Percentiles rank a stretch among this genome's conserved stretches.
These are phyloP conservation scores for Antrodiella citrinella DNA, from an alignment of 768 basidiomycete species.

Conservation along the genomic window DNA sequence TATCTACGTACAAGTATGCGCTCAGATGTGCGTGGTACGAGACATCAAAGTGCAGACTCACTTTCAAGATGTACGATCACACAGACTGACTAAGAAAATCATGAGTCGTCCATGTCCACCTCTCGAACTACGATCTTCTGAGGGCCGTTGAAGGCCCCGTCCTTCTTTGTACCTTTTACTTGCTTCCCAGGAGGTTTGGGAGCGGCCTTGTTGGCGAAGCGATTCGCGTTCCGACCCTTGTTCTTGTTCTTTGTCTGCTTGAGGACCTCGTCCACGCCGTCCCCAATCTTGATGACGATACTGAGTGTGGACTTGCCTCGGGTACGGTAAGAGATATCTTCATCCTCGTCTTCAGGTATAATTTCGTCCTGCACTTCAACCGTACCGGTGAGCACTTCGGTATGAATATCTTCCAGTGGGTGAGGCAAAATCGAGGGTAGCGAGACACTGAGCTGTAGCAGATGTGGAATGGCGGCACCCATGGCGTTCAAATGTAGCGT, in stretches of 20 bases:
- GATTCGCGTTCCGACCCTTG: constrained; percentile 6
- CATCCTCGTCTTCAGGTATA: constrained; percentile 64
- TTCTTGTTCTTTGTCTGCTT: constrained; percentile 7
- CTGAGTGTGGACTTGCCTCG: constrained; percentile 65
- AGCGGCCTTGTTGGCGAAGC: not conserved
- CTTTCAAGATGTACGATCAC: too few relatives aligned
- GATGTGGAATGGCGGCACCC: constrained; percentile 85
- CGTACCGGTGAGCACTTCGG: constrained; percentile 59
- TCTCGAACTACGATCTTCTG: constrained; percentile 13
- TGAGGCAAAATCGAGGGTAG: constrained; percentile 70
- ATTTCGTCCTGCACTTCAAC: constrained; percentile 75
- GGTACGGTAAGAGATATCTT: constrained; percentile 53
- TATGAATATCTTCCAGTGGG: constrained; percentile 49
- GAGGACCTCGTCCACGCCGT: constrained; percentile 41
- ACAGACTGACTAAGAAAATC: too few relatives aligned
- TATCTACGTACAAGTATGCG: too few relatives aligned
- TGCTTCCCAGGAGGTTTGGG: not conserved
- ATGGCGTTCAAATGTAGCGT: constrained; percentile 71
- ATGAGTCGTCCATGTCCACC: constrained; percentile 14
- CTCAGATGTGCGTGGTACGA: too few relatives aligned
- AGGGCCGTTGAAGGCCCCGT: not conserved
- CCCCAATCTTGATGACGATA: constrained; percentile 51
- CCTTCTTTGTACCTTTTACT: not conserved
- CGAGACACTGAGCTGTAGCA: constrained; percentile 60
- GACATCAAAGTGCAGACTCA: too few relatives aligned